Conservation (phyloP, 768 basidiomycete species). For the Hebeloma cylindrosporum region DNA sequence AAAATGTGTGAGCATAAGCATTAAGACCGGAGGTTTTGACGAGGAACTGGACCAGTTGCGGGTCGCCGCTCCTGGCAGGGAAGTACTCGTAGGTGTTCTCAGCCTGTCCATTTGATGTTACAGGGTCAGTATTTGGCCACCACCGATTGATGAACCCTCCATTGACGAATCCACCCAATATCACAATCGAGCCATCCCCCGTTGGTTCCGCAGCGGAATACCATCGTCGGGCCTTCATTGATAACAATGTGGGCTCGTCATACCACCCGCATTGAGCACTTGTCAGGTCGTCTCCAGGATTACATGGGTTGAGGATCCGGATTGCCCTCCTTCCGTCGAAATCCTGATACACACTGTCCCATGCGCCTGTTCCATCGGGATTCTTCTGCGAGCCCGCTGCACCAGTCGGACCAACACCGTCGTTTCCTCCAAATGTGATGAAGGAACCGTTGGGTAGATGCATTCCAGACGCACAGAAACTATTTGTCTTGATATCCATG, state of each 20-base stretch:
- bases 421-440: conserved; percentile 75
- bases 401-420: conserved; percentile 69
- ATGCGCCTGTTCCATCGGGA: conserved; percentile 47
- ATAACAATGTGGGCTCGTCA: conserved; percentile 58
- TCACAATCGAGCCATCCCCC: conserved; percentile 72
- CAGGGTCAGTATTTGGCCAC: conserved; percentile 65
- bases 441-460: conserved; percentile 79
- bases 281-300: conserved; percentile 42
- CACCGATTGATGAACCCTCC: conserved; percentile 83
- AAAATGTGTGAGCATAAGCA: conserved; percentile 69
- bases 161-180: conserved; percentile 80
- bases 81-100: conserved; percentile 86
- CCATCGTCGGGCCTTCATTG: conserved; percentile 73
- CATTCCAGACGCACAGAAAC: conserved; percentile 81
- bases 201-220: conserved; percentile 75
- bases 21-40: conserved; percentile 72
- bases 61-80: conserved; percentile 53
- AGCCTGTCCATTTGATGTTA: conserved; percentile 61
- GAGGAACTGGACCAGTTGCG: conserved; percentile 65
- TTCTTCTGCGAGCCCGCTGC: conserved; percentile 51
- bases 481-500: conserved; percentile 73
- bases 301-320: conserved; percentile 81
- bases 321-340: conserved; percentile 80
- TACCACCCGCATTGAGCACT: conserved; percentile 66
- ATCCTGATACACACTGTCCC: conserved; percentile 71